A percentile compares a stretch with the other conserved stretches of the same genome.
Conservation (phyloP, 2,329 filamentous ascomycete genomes). For the Colletotrichum cuscutae region DNA sequence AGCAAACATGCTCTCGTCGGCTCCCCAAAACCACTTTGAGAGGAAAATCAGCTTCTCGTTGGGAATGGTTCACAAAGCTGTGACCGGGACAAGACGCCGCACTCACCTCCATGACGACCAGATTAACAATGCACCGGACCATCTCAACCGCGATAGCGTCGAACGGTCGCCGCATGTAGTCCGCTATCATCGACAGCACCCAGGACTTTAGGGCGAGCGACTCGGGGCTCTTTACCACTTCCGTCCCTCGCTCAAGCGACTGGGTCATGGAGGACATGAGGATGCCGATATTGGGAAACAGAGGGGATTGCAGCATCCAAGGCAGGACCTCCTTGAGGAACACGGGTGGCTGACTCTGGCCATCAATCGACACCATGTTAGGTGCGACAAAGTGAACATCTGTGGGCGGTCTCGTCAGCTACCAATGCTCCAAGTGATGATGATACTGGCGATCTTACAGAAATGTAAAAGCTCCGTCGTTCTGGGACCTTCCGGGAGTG, state of each 20-base stretch:
- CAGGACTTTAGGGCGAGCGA: slow-evolving; percentile 40
- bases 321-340: slow-evolving; percentile 41
- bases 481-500: slow-evolving; percentile 37
- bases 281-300: slow-evolving; percentile 42
- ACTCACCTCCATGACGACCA: slow-evolving; percentile 44
- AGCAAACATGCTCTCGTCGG: slow-evolving; percentile 43
- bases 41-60: neutral
- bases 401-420: slow-evolving; percentile 9
- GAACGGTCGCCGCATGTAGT: slow-evolving; percentile 37
- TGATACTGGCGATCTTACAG: slow-evolving; percentile 36
- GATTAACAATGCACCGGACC: slow-evolving; percentile 42
- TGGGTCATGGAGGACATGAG: slow-evolving; percentile 45
- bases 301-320: slow-evolving; percentile 44
- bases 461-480: slow-evolving; percentile 42
- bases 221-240: slow-evolving; percentile 39
- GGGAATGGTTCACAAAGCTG: neutral
- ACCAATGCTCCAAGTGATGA: neutral
- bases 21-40: slow-evolving; percentile 38
- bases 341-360: slow-evolving; percentile 37
- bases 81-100: neutral
- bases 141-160: slow-evolving; percentile 40
- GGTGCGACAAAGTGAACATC: slow-evolving; percentile 42
- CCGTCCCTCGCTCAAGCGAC: slow-evolving; percentile 36
- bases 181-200: slow-evolving; percentile 42
- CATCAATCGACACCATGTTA: slow-evolving; percentile 45